A percentile compares a stretch with the other conserved stretches of the same genome.
These are phyloP conservation scores for Dothiorella sarmentorum DNA, from an alignment of 2,329 filamentous ascomycete genomes.

Conservation along the genomic window DNA sequence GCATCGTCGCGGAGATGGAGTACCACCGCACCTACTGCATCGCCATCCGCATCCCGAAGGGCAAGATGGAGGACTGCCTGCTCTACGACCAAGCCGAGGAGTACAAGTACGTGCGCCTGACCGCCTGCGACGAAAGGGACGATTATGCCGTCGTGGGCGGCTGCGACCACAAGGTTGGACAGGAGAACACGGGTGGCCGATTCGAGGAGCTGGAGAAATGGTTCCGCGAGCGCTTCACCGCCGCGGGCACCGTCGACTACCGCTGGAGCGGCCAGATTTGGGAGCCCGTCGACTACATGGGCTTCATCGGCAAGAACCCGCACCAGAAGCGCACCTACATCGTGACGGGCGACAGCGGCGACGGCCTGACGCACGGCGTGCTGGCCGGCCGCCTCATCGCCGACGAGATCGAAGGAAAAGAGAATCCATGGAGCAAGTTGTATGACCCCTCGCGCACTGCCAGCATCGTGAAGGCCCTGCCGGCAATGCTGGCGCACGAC, in stretches of 20 bases:
- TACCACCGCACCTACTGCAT: constrained; percentile 56
- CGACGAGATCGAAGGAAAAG: constrained; percentile 51
- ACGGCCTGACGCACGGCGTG: constrained; percentile 56
- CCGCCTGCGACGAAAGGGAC: constrained; percentile 50
- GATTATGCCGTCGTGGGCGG: constrained; percentile 58
- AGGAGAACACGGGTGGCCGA: constrained; percentile 45
- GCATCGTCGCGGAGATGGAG: constrained; percentile 52
- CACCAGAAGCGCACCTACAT: constrained; percentile 52
- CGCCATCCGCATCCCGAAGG: constrained; percentile 53
- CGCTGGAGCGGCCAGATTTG: constrained; percentile 57
- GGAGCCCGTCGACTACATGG: constrained; percentile 55
- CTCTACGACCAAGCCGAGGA: constrained; percentile 54
- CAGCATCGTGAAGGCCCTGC: constrained; percentile 45
- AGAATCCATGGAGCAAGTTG: constrained; percentile 49
- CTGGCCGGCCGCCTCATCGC: constrained; percentile 52
- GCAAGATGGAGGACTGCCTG: constrained; percentile 52
- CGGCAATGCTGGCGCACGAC: constrained; percentile 49
- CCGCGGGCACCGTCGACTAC: constrained; percentile 51
- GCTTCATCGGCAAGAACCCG: constrained; percentile 55
- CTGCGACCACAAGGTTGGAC: constrained; percentile 58
- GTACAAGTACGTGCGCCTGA: constrained; percentile 57
- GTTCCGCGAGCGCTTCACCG: constrained; percentile 52
- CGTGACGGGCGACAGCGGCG: constrained; percentile 56
- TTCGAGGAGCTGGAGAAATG: constrained; percentile 53
- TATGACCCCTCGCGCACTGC: constrained; percentile 51